Conservation (phyloP, 257 asterid genomes). For the Avicennia marina region DNA sequence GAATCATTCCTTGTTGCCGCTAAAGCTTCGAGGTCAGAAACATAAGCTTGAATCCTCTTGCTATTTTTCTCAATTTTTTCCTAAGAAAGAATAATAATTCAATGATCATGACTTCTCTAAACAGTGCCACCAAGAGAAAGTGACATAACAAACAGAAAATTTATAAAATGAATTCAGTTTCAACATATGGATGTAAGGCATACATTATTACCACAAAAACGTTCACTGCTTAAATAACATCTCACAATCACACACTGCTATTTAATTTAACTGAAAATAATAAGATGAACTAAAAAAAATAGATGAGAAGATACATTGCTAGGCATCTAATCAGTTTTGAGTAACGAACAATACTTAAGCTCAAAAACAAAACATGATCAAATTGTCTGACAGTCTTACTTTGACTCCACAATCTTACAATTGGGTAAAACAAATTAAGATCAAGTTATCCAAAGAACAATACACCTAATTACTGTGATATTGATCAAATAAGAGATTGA, state of each 20-base stretch:
- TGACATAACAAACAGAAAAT: neutral
- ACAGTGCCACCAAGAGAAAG: neutral
- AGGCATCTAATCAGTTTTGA: too few relatives aligned
- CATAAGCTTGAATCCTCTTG: constrained; percentile 41
- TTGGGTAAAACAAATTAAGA: neutral
- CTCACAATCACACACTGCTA: too few relatives aligned
- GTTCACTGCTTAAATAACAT: too few relatives aligned
- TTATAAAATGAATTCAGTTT: neutral
- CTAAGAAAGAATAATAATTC: constrained; percentile 28
- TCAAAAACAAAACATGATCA: too few relatives aligned
- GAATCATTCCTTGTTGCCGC: constrained; percentile 50
- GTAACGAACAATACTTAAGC: too few relatives aligned
- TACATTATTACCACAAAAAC: neutral
- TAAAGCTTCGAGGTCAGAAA: constrained; percentile 37
- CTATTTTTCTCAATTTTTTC: constrained; percentile 55
- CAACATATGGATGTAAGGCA: neutral
- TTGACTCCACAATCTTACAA: too few relatives aligned
- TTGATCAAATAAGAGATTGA: constrained; percentile 3
- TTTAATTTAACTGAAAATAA: too few relatives aligned
- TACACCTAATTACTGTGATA: neutral
- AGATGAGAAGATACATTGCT: too few relatives aligned
- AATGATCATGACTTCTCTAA: too few relatives aligned
- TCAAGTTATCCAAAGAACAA: neutral
- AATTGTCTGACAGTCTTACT: too few relatives aligned
- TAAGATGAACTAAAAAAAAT: too few relatives aligned